phyloP scores from a whole-genome alignment of 2,329 filamentous ascomycete genomes.

The Cyphellophora europaea region DNA sequence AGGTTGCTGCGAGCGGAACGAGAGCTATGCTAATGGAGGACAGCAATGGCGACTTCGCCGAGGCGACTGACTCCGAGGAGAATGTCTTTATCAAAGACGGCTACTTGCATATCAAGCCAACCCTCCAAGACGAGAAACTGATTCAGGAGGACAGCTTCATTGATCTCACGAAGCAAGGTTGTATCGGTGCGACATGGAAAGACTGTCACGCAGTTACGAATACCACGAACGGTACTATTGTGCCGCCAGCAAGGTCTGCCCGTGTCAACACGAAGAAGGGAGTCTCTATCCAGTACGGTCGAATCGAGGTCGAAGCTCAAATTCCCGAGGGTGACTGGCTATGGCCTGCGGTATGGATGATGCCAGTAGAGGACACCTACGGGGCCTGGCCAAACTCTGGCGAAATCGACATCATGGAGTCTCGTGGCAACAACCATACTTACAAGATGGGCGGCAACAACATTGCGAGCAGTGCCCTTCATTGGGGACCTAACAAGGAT shows the following conservation, averaged over 20 bases:
- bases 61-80: constrained; percentile 61
- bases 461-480: constrained; percentile 66
- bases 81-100: constrained; percentile 67
- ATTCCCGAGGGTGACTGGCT: constrained; percentile 74
- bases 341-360: constrained; percentile 89
- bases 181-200: constrained; percentile 50
- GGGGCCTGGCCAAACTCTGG: constrained; percentile 65
- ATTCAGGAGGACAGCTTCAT: constrained; percentile 59
- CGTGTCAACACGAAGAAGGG: constrained; percentile 67
- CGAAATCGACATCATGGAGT: constrained; percentile 76
- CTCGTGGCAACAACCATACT: constrained; percentile 71
- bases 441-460: constrained; percentile 73
- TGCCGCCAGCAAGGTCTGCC: constrained; percentile 68
- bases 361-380: constrained; percentile 64
- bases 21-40: background rate
- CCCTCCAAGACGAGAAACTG: constrained; percentile 59
- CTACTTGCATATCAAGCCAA: constrained; percentile 65
- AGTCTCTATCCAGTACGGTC: constrained; percentile 67
- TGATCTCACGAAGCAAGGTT: constrained; percentile 58
- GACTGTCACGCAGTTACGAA: constrained; percentile 67
- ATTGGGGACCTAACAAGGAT: constrained; percentile 66
- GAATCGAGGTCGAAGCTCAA: constrained; percentile 69
- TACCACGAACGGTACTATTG: constrained; percentile 64
- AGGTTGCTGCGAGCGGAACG: constrained; percentile 50
- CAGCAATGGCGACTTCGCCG: constrained; percentile 66